Conservation (phyloP, 192 early-diverging fungal species). For the Coemansia sp. region DNA sequence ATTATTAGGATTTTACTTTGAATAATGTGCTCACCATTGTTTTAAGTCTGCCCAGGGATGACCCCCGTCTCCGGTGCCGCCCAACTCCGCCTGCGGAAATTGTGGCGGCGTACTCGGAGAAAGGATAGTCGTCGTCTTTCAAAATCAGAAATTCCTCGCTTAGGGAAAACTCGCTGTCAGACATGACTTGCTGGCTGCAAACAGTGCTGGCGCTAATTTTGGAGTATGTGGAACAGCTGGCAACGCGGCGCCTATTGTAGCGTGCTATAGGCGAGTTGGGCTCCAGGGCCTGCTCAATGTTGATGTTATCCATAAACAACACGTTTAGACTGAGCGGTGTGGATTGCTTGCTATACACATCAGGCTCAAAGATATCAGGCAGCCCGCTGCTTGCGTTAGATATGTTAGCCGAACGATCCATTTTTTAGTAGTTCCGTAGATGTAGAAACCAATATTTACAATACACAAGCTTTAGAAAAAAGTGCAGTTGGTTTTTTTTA, state of each 20-base stretch:
- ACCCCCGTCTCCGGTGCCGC: constrained; percentile 14
- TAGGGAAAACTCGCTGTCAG: constrained; percentile 15
- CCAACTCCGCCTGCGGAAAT: constrained; percentile 5
- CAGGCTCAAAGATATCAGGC: constrained; percentile 43
- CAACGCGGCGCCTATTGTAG: constrained; percentile 25
- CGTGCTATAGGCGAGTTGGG: constrained; percentile 19
- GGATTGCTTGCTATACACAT: constrained; percentile 21
- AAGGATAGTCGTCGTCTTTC: constrained; percentile 12
- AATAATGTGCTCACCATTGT: constrained; percentile 16
- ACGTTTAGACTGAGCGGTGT: constrained; percentile 25
- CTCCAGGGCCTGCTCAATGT: constrained; percentile 15
- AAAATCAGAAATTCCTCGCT: constrained; percentile 29
- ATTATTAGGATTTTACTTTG: not conserved
- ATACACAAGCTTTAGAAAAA: constrained; percentile 2
- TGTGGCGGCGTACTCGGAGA: not conserved
- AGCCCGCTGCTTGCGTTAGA: constrained; percentile 12
- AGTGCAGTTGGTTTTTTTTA: too few species aligned
- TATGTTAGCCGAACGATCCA: constrained; percentile 16
- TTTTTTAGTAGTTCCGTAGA: not conserved
- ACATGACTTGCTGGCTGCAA: constrained; percentile 16
- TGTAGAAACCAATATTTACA: constrained; percentile 3
- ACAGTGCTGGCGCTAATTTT: constrained; percentile 7
- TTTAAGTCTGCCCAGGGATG: constrained; percentile 17
- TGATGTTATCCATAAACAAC: constrained; percentile 9
- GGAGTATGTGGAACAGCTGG: constrained; percentile 9